Evolutionary conservation across 192 early-diverging fungal genomes (phyloP).

Genomic region (Rhizophagus sp.): DNA sequence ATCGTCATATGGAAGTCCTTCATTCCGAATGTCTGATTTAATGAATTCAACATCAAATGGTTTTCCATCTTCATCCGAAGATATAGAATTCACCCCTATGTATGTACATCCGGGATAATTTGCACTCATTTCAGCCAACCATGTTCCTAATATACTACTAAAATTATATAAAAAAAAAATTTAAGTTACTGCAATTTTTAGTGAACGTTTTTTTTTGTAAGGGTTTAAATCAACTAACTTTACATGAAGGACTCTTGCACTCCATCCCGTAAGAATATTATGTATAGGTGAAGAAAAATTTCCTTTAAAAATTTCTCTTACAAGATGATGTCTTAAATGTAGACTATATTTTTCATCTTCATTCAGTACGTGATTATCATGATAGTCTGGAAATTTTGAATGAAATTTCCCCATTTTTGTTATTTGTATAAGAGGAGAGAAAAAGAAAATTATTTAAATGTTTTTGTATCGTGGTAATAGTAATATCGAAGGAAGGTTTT

Average conservation of each 20-base stretch:
- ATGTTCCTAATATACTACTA: not conserved
- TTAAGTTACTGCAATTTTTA: not conserved
- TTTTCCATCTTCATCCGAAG: not conserved
- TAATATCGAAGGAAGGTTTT: no score
- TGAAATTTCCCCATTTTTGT: not conserved
- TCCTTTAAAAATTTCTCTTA: slow-evolving; percentile 17
- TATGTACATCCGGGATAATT: slow-evolving; percentile 2
- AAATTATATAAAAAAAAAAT: not conserved
- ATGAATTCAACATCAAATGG: slow-evolving; percentile 14
- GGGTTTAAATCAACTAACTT: not conserved
- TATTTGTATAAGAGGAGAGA: no score
- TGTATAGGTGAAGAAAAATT: not conserved
- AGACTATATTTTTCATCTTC: not conserved
- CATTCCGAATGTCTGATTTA: not conserved
- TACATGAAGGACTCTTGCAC: not conserved
- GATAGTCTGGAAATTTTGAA: not conserved
- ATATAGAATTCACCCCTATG: not conserved
- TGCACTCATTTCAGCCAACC: not conserved
- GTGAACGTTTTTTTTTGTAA: no score
- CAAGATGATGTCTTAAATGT: not conserved
- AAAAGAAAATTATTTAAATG: no score
- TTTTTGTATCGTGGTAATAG: no score
- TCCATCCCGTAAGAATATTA: not conserved
- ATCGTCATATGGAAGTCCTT: slow-evolving; percentile 8
- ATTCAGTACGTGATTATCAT: not conserved